Evolutionary conservation across 176 grass and related monocot species (phyloP).

Genomic region (Lolium multiflorum): DNA sequence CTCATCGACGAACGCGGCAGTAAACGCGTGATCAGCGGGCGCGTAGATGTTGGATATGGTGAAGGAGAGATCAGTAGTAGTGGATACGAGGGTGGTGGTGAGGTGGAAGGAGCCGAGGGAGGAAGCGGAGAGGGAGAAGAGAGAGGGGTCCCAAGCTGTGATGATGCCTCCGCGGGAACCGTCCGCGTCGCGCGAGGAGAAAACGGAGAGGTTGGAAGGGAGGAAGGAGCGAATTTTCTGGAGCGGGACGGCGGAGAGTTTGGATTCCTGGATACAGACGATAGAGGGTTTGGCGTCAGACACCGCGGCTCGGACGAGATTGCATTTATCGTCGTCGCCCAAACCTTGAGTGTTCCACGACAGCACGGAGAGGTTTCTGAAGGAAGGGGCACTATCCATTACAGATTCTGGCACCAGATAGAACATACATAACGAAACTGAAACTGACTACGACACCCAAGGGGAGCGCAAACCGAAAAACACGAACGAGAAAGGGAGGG

Average conservation of each 20-base stretch:
- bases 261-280: neutral
- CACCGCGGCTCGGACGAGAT: fast-evolving
- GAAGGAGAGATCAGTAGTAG: too few species aligned
- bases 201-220: neutral
- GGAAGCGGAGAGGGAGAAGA: neutral
- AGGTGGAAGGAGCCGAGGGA: too few species aligned
- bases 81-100: too few species aligned
- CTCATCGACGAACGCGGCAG: too few species aligned
- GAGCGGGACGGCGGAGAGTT: neutral
- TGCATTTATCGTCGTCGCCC: neutral
- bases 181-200: neutral
- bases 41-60: too few species aligned
- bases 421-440: too few species aligned
- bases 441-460: too few species aligned
- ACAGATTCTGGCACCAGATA: too few species aligned
- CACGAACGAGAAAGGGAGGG: too few species aligned
- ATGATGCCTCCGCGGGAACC: neutral
- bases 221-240: neutral
- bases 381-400: too few species aligned
- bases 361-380: too few species aligned
- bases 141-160: neutral
- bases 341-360: neutral
- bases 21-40: neutral
- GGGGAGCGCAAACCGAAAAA: too few species aligned
- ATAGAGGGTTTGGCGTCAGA: neutral